Conservation (phyloP, 2,329 filamentous ascomycete species). For the Falciphora oryzae region DNA sequence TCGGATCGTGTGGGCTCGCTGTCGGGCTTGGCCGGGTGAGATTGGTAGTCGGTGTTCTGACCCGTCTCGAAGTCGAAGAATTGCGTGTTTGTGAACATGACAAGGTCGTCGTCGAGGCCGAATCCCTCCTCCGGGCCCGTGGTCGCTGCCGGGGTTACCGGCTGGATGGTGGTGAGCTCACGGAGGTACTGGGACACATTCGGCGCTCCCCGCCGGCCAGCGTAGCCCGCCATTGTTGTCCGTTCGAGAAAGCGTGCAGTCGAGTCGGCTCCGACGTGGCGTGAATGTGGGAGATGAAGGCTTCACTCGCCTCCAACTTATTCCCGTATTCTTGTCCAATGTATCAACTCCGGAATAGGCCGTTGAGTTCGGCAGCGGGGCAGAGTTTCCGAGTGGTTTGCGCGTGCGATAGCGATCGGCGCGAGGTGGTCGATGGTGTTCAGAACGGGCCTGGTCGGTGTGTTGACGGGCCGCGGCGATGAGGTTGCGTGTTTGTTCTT, state of each 20-base stretch:
- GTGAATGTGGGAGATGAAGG: too few relatives aligned
- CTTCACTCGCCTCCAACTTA: too few relatives aligned
- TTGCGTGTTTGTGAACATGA: conserved; percentile 75
- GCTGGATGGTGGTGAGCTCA: conserved; percentile 59
- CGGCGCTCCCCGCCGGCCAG: conserved; percentile 65
- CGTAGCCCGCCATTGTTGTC: conserved; percentile 41
- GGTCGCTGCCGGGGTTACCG: conserved; percentile 48
- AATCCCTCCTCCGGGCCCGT: conserved; percentile 50
- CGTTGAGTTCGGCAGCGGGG: not conserved
- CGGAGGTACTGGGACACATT: conserved; percentile 89
- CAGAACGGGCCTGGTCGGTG: not conserved
- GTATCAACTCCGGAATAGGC: too few relatives aligned
- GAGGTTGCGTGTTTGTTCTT: not conserved
- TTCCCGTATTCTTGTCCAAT: too few relatives aligned
- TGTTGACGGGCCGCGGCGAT: not conserved
- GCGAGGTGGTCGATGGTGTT: not conserved
- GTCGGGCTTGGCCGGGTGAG: conserved; percentile 43
- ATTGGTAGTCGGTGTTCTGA: conserved; percentile 53
- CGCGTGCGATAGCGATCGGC: not conserved
- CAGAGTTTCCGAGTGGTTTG: not conserved
- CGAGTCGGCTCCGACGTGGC: not conserved
- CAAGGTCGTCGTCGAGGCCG: conserved; percentile 63
- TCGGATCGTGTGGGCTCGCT: conserved; percentile 23
- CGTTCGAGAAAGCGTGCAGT: not conserved
- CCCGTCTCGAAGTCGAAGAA: conserved; percentile 74